Percentiles rank a stretch among this genome's conserved stretches.
These are phyloP conservation scores for Periconia macrospinosa DNA, from an alignment of 2,329 filamentous ascomycete genomes.

Conservation along the genomic window DNA sequence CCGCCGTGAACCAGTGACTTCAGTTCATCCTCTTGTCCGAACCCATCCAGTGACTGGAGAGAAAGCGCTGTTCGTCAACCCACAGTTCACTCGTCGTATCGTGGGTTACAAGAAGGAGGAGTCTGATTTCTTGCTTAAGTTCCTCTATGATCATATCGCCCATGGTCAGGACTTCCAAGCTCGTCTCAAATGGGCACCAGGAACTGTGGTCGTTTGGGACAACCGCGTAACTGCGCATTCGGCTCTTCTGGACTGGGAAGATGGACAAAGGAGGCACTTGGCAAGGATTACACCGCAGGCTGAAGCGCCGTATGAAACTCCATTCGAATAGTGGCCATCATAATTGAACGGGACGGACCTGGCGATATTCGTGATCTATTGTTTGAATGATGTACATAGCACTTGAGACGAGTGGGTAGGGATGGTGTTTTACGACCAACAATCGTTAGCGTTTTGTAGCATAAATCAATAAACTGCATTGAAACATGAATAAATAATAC, in stretches of 20 bases:
- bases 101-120: conserved; percentile 86
- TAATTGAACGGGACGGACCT: too few species aligned
- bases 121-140: conserved; percentile 74
- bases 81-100: conserved; percentile 81
- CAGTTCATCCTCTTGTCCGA: conserved; percentile 75
- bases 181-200: conserved; percentile 74
- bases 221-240: conserved; percentile 80
- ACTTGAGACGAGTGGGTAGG: too few species aligned
- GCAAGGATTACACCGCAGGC: conserved; percentile 83
- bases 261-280: conserved; percentile 75
- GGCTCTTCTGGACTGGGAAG: conserved; percentile 79
- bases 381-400: too few species aligned
- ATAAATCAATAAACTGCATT: too few species aligned
- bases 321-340: conserved; percentile 44
- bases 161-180: conserved; percentile 72
- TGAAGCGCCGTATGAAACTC: conserved; percentile 72
- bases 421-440: too few species aligned
- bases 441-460: too few species aligned
- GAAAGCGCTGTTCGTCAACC: conserved; percentile 82
- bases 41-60: conserved; percentile 81
- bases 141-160: conserved; percentile 75
- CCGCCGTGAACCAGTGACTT: conserved; percentile 73
- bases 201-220: conserved; percentile 87
- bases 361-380: too few species aligned
- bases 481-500: too few species aligned